These are phyloP conservation scores for Chlamydomonas asymmetrica DNA, from an alignment of 139 green algal species.

Conservation along the genomic window DNA sequence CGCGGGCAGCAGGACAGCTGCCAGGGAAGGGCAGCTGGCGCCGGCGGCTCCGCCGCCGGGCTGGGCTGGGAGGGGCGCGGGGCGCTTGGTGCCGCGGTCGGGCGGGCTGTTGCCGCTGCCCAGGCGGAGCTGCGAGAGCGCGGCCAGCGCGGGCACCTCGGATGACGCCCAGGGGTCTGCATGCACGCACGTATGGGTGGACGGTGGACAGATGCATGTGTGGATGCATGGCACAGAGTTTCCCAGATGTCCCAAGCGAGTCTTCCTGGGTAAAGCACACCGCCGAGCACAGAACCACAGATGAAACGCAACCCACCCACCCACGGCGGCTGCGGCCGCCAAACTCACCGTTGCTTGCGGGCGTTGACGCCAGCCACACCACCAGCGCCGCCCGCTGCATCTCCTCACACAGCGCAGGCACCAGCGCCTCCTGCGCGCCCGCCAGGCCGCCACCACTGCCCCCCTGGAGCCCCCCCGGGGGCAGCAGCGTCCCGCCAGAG, in stretches of 20 bases:
- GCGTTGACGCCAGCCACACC: conserved; percentile 32
- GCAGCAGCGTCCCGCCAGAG: conserved; percentile 3
- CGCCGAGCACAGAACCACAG: too few species aligned
- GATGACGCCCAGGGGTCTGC: neutral
- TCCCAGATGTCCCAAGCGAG: too few species aligned
- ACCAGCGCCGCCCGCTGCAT: conserved; percentile 27
- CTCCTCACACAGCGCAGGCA: conserved; percentile 2
- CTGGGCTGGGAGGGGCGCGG: neutral
- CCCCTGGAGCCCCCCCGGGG: too few species aligned
- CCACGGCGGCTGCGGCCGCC: too few species aligned
- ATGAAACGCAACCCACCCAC: too few species aligned
- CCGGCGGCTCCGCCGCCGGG: neutral
- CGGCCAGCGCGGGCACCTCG: conserved; percentile 10
- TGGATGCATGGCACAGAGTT: too few species aligned
- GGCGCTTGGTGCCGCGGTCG: neutral
- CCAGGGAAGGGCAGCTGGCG: conserved; percentile 4
- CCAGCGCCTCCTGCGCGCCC: conserved; percentile 1
- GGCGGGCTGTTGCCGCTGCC: neutral
- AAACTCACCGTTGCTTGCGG: conserved; percentile 12
- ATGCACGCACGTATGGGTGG: neutral
- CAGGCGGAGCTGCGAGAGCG: conserved; percentile 16
- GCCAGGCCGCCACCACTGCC: neutral
- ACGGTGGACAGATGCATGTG: too few species aligned
- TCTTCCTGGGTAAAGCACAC: too few species aligned
- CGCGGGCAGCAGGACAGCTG: conserved; percentile 23